A percentile compares a stretch with the other conserved stretches of the same genome.
These are phyloP conservation scores for Luffa acutangula DNA, from an alignment of 306 rosid genomes.

Conservation along the genomic window DNA sequence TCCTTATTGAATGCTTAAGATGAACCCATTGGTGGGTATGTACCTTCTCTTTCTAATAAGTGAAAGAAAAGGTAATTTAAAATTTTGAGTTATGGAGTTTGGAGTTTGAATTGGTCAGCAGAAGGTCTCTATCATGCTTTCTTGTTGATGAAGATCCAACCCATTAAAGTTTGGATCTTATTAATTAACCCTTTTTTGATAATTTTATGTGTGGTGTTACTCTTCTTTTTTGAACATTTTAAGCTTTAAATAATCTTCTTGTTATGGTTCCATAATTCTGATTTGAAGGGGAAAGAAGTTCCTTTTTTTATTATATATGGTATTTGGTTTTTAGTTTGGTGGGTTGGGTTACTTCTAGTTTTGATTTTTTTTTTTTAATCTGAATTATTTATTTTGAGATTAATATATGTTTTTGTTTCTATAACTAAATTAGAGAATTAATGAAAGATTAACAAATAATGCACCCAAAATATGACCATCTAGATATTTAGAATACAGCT, in stretches of 20 bases:
- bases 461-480: neutral
- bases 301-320: neutral
- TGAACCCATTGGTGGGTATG: conserved; percentile 42
- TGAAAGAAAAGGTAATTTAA: neutral
- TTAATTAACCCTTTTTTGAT: neutral
- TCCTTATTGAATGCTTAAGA: conserved; percentile 40
- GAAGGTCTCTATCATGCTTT: conserved; percentile 10
- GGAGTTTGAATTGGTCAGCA: conserved; percentile 18
- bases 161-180: neutral
- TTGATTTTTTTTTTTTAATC: neutral
- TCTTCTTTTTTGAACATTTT: neutral
- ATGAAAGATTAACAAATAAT: neutral
- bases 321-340: neutral
- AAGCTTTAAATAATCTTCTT: neutral
- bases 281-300: neutral
- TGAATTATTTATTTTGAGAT: neutral
- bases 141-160: neutral
- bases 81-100: neutral
- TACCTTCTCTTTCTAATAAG: neutral
- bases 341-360: neutral
- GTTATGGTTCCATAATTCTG: neutral
- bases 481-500: neutral
- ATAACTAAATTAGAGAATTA: neutral
- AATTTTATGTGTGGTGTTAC: neutral
- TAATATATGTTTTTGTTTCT: neutral